A percentile compares a stretch with the other conserved stretches of the same genome.
Evolutionary conservation across 2,329 filamentous ascomycete genomes (phyloP).

Genomic region (Penicillium decumbens): DNA sequence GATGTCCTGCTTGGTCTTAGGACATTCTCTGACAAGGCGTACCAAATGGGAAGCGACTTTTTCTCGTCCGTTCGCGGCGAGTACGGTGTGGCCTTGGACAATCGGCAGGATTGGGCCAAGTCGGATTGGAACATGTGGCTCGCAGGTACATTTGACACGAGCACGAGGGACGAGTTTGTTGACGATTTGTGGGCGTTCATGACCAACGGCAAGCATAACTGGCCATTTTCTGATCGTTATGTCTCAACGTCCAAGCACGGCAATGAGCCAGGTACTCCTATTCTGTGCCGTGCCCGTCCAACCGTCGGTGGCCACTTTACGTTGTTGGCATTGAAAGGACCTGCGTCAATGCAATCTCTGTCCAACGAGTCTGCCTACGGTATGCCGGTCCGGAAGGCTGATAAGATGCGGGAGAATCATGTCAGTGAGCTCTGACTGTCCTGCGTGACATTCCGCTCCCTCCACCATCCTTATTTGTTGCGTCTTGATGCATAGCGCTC

Average conservation of each 20-base stretch:
- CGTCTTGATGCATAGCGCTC: background rate
- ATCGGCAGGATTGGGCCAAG: constrained; percentile 41
- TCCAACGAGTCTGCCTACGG: background rate
- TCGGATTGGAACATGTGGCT: constrained; percentile 46
- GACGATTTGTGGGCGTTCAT: constrained; percentile 42
- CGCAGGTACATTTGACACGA: constrained; percentile 32
- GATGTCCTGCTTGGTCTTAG: constrained; percentile 39
- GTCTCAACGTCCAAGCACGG: constrained; percentile 33
- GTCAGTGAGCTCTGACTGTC: constrained; percentile 13
- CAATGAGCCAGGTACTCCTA: constrained; percentile 28
- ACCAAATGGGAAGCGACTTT: constrained; percentile 36
- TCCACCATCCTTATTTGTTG: background rate
- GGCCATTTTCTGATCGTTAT: constrained; percentile 45
- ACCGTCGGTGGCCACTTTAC: constrained; percentile 45
- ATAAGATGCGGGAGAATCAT: constrained; percentile 5
- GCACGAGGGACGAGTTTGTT: constrained; percentile 33
- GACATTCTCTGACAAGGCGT: constrained; percentile 35
- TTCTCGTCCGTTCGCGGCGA: constrained; percentile 35
- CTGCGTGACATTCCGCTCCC: background rate
- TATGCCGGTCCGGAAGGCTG: background rate
- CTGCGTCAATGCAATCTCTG: constrained; percentile 21
- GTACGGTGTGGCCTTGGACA: constrained; percentile 41
- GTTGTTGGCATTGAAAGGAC: constrained; percentile 37
- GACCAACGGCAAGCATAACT: constrained; percentile 42
- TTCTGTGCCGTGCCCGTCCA: constrained; percentile 39